A percentile compares a stretch with the other conserved stretches of the same genome.
Conservation (phyloP, 1,284 basidiomycete species). For the Leccinum fallax region DNA sequence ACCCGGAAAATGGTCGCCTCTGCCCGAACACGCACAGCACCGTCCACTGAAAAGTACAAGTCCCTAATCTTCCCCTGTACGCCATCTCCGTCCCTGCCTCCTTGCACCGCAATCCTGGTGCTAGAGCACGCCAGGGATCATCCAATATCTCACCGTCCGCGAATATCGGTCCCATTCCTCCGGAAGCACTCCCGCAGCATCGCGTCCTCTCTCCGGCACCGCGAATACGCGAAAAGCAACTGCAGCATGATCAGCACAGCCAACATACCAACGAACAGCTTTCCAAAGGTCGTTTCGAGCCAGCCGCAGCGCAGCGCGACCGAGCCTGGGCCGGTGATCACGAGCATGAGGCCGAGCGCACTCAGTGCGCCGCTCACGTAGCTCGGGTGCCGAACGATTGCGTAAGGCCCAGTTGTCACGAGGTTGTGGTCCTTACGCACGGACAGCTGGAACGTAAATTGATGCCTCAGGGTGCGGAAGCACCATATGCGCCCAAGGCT, state of each 20-base stretch:
- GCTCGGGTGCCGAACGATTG: constrained; percentile 15
- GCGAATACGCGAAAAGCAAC: constrained; percentile 16
- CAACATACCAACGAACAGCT: constrained; percentile 25
- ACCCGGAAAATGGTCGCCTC: background rate
- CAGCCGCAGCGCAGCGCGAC: constrained; percentile 27
- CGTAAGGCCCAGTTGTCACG: constrained; percentile 6
- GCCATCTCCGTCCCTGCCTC: background rate
- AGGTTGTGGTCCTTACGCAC: constrained; percentile 31
- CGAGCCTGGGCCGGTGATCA: constrained; percentile 30
- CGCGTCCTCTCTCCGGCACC: constrained; percentile 23
- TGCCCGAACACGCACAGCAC: background rate
- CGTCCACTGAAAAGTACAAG: background rate
- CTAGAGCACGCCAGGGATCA: constrained; percentile 31
- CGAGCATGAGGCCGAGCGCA: constrained; percentile 28
- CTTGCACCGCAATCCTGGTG: background rate
- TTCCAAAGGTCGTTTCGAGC: constrained; percentile 25
- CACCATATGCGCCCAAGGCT: constrained; percentile 32
- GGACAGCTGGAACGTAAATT: constrained; percentile 36
- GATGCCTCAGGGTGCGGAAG: constrained; percentile 31
- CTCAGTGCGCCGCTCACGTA: background rate
- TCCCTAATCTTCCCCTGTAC: background rate
- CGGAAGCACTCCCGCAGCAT: constrained; percentile 19
- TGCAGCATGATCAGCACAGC: constrained; percentile 16
- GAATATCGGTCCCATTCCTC: constrained; percentile 27
- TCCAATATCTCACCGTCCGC: constrained; percentile 25